Base-by-base conservation (phyloP, 371 early-diverging fungal species). In the Mortierella sp. region DNA sequence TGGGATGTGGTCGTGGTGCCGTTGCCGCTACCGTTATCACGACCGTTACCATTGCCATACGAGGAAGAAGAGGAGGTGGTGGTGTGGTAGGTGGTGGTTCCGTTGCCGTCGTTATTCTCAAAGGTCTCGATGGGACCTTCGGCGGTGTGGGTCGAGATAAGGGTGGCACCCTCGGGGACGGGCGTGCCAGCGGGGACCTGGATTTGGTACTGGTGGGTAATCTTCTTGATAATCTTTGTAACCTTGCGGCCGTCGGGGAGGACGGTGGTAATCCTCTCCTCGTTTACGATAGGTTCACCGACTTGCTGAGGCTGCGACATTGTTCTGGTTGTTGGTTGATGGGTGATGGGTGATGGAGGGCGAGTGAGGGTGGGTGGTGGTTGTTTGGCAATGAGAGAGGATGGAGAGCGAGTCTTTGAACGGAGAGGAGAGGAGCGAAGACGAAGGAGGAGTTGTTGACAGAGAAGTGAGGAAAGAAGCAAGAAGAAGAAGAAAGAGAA, bases 161-260 rank as follows among this genome's bases (percentile, higher is more conserved):
- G 77, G 35, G 46, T 60, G 5, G 86, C 86, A 14, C 86, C 86
- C 35, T 76, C 77, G 7, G 86, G 86, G 5, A 86, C 58, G 5
- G 86, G 86, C 8, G 82, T 77, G n/a, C 86, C 86, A 14, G 86
- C 80, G 1, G 86, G 86, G 48, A 86, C 86, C 72, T 76, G 58
- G 75, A 86, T 82, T 75, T 82, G 82, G 44, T 83, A 83, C 63
- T 68, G 71, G 58, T 84, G 81, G 44, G 84, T 84, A 55, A 76
- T 83, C 75, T 80, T 80, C 48, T 84, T 84, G 72, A 77, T 79
- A 24, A 82, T 86, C 80, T 82, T 86, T 35, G 80, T 86, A 46
- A 82, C 86, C 79, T 79, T 86, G 55, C 82, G 77, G 18, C 86
- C 86, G 63, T 86, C 86, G 12, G 86, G 86, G 10, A 82, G 48